Base-by-base conservation (phyloP, 768 basidiomycete genomes). In the Lactarius pseudohatsudake region DNA sequence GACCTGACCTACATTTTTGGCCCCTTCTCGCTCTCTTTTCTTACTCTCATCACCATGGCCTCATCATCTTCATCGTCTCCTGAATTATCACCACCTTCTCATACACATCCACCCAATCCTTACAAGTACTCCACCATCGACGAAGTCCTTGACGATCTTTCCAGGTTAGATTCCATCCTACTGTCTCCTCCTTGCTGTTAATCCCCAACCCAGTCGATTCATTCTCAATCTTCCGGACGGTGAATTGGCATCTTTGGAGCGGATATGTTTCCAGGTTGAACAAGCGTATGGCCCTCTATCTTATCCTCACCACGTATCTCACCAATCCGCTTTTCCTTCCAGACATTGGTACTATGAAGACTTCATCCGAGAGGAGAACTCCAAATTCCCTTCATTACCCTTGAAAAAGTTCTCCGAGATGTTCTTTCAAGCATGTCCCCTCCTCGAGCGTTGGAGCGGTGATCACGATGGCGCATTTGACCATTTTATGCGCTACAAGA, bases 331-430 rank as follows among this genome's bases (percentile, higher is more conserved):
- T 70, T 22, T 69, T 67, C 59, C 58, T 28, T 54, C 10, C 74
- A 97, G 96, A n/a, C 96, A 98, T 76, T 99, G 96, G 96, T 99
- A 93, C 77, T 99, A 99, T 73, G 97, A 98, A 81, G 97, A 99
- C 76, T 98, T 97, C 72, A 88, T 98, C 69, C 91, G 97, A 53
- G 94, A 96, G 75, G 86, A 91, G 77, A 91, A 94, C 64, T 88
- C 89, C 10, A 85, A 86, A 65, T 87, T 98, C 53, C 96, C 94
- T 1, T 91, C 94, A 1, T 81, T 94, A 67, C 86, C 89, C 20
- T 86, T 98, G 72, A 94, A 96, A 81, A 89, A 87, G 73, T 99
- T 99, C 78, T 96, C 94, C 36, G 89, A 90, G 59, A 90, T 92
- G 81, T 80, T 98, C 72, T 95, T 98, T 78, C 85, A 86, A 69